A percentile compares a stretch with the other conserved stretches of the same genome.
Conservation (phyloP, 768 basidiomycete species). For the Epithele typhae region DNA sequence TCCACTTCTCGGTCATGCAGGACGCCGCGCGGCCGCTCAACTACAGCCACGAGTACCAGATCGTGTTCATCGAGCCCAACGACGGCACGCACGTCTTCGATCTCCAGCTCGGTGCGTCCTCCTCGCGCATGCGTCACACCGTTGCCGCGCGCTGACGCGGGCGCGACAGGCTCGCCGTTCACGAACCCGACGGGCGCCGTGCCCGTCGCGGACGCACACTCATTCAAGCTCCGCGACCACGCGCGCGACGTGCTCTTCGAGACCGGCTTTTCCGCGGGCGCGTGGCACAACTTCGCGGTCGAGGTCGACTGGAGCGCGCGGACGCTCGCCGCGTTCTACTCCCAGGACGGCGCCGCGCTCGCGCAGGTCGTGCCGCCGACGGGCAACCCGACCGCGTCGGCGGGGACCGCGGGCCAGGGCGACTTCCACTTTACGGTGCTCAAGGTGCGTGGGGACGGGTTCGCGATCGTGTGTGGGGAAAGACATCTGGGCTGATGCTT, state of each 20-base stretch:
- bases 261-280: constrained; percentile 36
- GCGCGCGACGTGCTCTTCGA: constrained; percentile 46
- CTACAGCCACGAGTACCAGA: constrained; percentile 56
- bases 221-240: constrained; percentile 55
- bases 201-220: constrained; percentile 40
- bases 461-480: too few relatives aligned
- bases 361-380: constrained; percentile 37
- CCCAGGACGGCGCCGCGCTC: constrained; percentile 35
- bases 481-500: too few relatives aligned
- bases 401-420: constrained; percentile 45
- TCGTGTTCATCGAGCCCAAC: constrained; percentile 57
- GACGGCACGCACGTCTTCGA: constrained; percentile 61
- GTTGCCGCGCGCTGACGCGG: too few relatives aligned
- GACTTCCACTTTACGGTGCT: constrained; percentile 60
- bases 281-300: constrained; percentile 61
- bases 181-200: constrained; percentile 43
- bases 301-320: constrained; percentile 50
- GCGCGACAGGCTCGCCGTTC: constrained; percentile 49
- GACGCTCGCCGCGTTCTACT: constrained; percentile 51
- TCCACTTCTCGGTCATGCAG: constrained; percentile 45
- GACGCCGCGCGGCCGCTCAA: constrained; percentile 43
- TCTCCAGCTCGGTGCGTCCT: constrained; percentile 46
- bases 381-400: constrained; percentile 36
- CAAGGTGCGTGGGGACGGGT: constrained; percentile 40
- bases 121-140: neutral